Conservation (phyloP, 495 filamentous ascomycete species). For the Chlorociboria aeruginascens region DNA sequence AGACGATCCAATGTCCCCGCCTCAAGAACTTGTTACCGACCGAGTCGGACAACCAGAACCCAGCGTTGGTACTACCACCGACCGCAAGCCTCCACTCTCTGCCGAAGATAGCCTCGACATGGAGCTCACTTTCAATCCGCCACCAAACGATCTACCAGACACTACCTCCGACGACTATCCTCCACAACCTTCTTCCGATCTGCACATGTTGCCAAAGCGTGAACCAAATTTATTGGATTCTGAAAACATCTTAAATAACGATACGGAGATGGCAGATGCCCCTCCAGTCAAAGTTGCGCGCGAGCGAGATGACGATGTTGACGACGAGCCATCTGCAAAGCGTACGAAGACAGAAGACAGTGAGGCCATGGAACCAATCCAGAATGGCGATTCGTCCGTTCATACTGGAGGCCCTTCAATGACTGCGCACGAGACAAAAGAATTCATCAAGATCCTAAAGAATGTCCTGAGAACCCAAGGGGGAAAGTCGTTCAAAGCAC, state of each 20-base stretch:
- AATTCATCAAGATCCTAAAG: slow-evolving; percentile 40
- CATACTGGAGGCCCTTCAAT: slow-evolving; percentile 24
- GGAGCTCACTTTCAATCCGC: background rate
- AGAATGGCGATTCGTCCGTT: slow-evolving; percentile 12
- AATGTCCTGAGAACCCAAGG: slow-evolving; percentile 74
- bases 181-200: background rate
- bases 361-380: slow-evolving; percentile 2
- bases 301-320: slow-evolving; percentile 56
- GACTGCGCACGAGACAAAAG: slow-evolving; percentile 33
- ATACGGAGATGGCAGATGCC: slow-evolving; percentile 17
- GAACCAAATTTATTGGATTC: too few relatives aligned
- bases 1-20: background rate
- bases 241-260: background rate
- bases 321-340: slow-evolving; percentile 68
- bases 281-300: slow-evolving; percentile 42
- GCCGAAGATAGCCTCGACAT: background rate
- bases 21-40: background rate
- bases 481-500: slow-evolving; percentile 55
- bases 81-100: background rate
- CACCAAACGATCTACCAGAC: background rate
- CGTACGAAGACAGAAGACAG: slow-evolving; percentile 50
- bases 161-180: background rate
- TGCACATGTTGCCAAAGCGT: background rate
- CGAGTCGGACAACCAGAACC: background rate
- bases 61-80: background rate